These are phyloP conservation scores for Aureoboletus auriporus DNA, from an alignment of 768 basidiomycete genomes.

Conservation along the genomic window DNA sequence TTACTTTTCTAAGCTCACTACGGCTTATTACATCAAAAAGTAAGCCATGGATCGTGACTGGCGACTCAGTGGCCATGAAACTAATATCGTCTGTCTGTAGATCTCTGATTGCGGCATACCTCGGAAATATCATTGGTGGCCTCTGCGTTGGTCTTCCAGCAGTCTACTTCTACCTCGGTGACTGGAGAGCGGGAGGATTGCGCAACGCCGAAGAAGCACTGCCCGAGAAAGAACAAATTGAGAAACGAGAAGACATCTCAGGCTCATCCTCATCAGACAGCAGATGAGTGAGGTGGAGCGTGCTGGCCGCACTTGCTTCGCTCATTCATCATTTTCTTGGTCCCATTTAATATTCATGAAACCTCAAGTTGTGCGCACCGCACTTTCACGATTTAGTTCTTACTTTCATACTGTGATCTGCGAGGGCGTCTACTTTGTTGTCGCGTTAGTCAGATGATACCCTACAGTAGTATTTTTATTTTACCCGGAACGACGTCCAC, in stretches of 20 bases:
- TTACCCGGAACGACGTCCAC: too few relatives aligned
- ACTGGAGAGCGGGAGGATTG: slow-evolving; percentile 41
- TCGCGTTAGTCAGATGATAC: neutral
- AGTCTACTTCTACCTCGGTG: slow-evolving; percentile 57
- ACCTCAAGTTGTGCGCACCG: neutral
- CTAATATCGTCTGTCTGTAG: slow-evolving; percentile 20
- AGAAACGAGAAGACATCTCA: slow-evolving; percentile 7
- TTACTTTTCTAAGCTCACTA: slow-evolving; percentile 19
- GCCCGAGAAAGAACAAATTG: neutral
- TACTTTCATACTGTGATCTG: neutral
- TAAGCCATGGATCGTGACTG: slow-evolving; percentile 26
- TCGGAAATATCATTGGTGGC: slow-evolving; percentile 68
- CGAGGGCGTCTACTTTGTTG: neutral
- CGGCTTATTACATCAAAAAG: slow-evolving; percentile 63
- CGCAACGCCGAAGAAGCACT: slow-evolving; percentile 37
- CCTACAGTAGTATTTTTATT: neutral
- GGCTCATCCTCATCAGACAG: slow-evolving; percentile 1
- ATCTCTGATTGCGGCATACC: slow-evolving; percentile 59
- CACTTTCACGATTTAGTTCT: neutral
- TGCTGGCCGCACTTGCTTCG: neutral
- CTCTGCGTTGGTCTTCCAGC: slow-evolving; percentile 62
- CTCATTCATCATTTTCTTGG: neutral
- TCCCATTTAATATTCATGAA: too few relatives aligned
- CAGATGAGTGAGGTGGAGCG: neutral
- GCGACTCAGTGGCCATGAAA: neutral